These are phyloP conservation scores for Xanthoconium stramineum DNA, from an alignment of 768 basidiomycete species.

Conservation along the genomic window DNA sequence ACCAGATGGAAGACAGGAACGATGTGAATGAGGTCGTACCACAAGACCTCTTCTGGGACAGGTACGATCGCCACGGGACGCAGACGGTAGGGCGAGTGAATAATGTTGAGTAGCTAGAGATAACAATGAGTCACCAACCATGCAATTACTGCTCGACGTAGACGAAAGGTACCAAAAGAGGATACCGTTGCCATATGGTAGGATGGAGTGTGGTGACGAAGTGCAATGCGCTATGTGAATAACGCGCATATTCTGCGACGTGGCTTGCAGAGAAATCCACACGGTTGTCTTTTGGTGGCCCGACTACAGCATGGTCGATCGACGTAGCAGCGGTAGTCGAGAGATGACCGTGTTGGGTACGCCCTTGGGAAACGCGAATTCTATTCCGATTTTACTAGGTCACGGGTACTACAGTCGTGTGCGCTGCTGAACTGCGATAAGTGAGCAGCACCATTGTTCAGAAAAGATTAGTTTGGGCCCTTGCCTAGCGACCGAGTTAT, in stretches of 20 bases:
- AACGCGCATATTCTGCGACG: neutral
- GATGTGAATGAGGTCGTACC: neutral
- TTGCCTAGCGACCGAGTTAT: neutral
- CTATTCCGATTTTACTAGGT: neutral
- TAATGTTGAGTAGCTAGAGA: neutral
- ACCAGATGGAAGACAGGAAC: conserved; percentile 7
- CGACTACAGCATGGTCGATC: neutral
- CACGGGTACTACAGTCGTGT: neutral
- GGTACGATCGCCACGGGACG: neutral
- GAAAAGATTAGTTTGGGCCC: neutral
- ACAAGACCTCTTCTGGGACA: neutral
- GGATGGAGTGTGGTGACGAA: neutral
- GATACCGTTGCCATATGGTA: neutral
- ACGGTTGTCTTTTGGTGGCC: neutral
- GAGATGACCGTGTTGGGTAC: neutral
- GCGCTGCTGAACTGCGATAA: neutral
- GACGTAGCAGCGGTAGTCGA: neutral
- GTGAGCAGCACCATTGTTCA: neutral
- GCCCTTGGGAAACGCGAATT: neutral
- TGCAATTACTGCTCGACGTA: neutral
- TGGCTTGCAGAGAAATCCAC: neutral
- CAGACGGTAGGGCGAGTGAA: neutral
- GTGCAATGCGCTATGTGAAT: neutral
- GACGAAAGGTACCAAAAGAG: neutral
- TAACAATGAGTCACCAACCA: neutral